These are phyloP conservation scores for Neltuma alba DNA, from an alignment of 306 rosid species.

Conservation along the genomic window DNA sequence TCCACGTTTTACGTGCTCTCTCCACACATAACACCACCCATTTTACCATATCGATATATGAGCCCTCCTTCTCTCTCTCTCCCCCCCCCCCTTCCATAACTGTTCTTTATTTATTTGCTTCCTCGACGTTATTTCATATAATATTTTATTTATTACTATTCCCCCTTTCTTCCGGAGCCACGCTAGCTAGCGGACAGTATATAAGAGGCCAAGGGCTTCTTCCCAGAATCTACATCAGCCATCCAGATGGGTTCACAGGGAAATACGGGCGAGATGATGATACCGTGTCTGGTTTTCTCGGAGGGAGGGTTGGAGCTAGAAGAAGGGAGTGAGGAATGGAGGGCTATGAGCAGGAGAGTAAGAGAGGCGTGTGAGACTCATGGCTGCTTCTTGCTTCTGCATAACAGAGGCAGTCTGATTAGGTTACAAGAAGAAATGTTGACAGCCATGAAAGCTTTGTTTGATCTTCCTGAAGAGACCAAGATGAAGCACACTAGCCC, in stretches of 20 bases:
- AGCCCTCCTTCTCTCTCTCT: neutral
- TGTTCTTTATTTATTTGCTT: neutral
- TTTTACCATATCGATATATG: no score
- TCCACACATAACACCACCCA: neutral
- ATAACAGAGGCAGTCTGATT: slow-evolving; percentile 10
- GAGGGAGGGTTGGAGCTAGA: slow-evolving; percentile 9
- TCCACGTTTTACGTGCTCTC: neutral
- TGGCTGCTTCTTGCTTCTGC: slow-evolving; percentile 36
- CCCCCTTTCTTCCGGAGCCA: neutral
- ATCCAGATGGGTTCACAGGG: slow-evolving; percentile 28
- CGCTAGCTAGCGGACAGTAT: neutral
- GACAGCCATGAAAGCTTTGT: slow-evolving; percentile 38
- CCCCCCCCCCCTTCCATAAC: neutral
- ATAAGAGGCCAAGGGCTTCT: neutral
- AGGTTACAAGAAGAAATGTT: slow-evolving; percentile 36
- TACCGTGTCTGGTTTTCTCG: slow-evolving; percentile 35
- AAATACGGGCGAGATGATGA: no score
- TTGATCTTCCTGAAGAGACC: slow-evolving; percentile 58
- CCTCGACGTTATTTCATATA: neutral
- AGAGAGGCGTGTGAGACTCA: slow-evolving; percentile 51
- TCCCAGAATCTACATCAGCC: no score
- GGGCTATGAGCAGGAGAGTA: slow-evolving; percentile 43
- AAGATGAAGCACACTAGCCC: slow-evolving; percentile 39
- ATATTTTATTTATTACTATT: neutral
- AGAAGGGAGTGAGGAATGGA: slow-evolving; percentile 42